Conservation (phyloP, 768 basidiomycete species). For the Cystobasidium tubakii region DNA sequence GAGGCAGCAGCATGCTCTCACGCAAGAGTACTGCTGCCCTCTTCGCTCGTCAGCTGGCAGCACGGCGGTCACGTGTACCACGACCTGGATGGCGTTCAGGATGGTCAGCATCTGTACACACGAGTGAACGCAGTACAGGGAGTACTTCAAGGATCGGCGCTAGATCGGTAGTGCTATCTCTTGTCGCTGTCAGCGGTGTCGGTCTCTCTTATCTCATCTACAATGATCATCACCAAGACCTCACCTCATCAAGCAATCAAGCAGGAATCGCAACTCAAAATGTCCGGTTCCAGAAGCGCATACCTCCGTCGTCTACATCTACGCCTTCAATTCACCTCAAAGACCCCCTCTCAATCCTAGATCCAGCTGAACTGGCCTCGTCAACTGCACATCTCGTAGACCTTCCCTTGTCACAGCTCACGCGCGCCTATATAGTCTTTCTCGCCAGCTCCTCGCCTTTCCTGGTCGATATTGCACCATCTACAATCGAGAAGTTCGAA, state of each 20-base stretch:
- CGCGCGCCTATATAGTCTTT: slow-evolving; percentile 25
- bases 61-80: too few relatives aligned
- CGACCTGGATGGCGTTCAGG: too few relatives aligned
- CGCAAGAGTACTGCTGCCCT: too few relatives aligned
- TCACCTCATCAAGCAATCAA: neutral
- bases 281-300: neutral
- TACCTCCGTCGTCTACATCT: neutral
- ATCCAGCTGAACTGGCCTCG: neutral
- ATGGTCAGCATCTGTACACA: too few relatives aligned
- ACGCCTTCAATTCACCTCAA: neutral
- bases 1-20: too few relatives aligned
- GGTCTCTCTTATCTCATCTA: neutral
- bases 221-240: neutral
- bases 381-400: slow-evolving; percentile 8
- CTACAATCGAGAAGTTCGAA: neutral
- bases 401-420: slow-evolving; percentile 16
- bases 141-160: too few relatives aligned
- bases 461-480: slow-evolving; percentile 23
- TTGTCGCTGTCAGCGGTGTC: neutral
- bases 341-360: slow-evolving; percentile 1
- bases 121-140: too few relatives aligned
- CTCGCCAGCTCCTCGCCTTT: slow-evolving; percentile 10
- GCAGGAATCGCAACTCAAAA: neutral
- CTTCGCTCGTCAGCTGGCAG: too few relatives aligned
- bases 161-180: neutral